phyloP scores from a whole-genome alignment of 1,284 basidiomycete genomes.

The Boletellus deceptivus region DNA sequence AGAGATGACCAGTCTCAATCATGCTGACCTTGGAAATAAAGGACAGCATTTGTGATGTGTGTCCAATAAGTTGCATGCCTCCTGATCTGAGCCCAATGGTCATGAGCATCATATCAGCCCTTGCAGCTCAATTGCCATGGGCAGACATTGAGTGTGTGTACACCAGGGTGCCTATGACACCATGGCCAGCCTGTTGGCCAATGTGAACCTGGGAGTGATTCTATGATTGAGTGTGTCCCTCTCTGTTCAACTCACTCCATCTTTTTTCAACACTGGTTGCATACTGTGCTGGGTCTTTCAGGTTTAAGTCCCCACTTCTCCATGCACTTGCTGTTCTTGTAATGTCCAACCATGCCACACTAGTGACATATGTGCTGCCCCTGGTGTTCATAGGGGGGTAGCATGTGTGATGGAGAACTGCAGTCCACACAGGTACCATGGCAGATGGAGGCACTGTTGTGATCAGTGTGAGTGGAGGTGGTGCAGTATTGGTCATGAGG shows the following conservation, averaged over 20 bases:
- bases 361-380: conserved; percentile 75
- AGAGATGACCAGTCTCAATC: too few relatives aligned
- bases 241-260: conserved; percentile 69
- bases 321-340: conserved; percentile 82
- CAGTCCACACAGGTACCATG: conserved; percentile 1
- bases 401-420: conserved; percentile 13
- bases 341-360: conserved; percentile 64
- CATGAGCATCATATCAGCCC: too few relatives aligned
- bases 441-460: conserved; percentile 11
- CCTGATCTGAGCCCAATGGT: too few relatives aligned
- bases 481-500: conserved; percentile 9
- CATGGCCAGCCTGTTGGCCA: not conserved
- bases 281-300: conserved; percentile 78
- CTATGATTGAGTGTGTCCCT: too few relatives aligned
- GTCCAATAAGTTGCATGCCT: conserved; percentile 29
- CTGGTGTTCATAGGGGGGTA: conserved; percentile 49
- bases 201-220: too few relatives aligned
- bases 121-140: too few relatives aligned
- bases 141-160: conserved; percentile 24
- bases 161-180: conserved; percentile 1
- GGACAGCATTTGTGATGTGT: conserved; percentile 19
- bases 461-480: conserved; percentile 15
- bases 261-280: conserved; percentile 79
- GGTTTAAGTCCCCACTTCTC: conserved; percentile 89
- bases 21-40: conserved; percentile 4